Base-by-base conservation (phyloP, 768 basidiomycete species). In the Pisolithus tinctorius region DNA sequence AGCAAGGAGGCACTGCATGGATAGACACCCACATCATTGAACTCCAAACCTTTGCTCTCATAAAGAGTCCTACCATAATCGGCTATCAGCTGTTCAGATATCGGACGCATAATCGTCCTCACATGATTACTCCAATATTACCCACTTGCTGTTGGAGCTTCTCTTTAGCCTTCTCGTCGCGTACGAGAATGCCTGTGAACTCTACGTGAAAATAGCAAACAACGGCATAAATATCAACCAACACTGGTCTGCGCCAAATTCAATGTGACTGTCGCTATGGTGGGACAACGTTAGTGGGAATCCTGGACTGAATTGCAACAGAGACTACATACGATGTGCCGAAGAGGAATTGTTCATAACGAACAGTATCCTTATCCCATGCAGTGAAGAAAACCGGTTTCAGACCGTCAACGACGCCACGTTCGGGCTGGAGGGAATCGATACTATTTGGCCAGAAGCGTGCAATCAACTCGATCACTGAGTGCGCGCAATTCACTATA, bases 401-500 rank as follows among this genome's bases (percentile, higher is more conserved):
- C 13, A 68, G 56, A 0, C 82, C 83, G 14, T 74, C 72, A 0
- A 80, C 72, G 7, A 80, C 62, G 0, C 81, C 84, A 37, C 67
- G 64, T 61, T 88, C 87, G 3, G 69, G 73, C 8, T 69, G 69
- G 11, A 88, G 73, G 1, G 55, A 55, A 60, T 88, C 86, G 26
- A 88, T 85, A 0, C 82, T 69, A 56, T 82, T 63, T 0, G 82
- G 81, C 81, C 84, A 88, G 51, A 82, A 82, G 8, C 56, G 59
- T 14, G 68, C 74, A 13, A 88, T 79, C 1, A 88, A 63, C 17
- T 81, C 75, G 4, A 88, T 76, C 25, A 87, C 66, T 0, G 76
- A 77, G 47, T 81, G 77, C 0, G 86, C 86, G 56, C 82, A 85
- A 42, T 82, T 72, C 16, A 88, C 80, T 40, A 88, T 88, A 1